Evolutionary conservation across 176 grass and related monocot species (phyloP).

Genomic region (Otatea glauca): DNA sequence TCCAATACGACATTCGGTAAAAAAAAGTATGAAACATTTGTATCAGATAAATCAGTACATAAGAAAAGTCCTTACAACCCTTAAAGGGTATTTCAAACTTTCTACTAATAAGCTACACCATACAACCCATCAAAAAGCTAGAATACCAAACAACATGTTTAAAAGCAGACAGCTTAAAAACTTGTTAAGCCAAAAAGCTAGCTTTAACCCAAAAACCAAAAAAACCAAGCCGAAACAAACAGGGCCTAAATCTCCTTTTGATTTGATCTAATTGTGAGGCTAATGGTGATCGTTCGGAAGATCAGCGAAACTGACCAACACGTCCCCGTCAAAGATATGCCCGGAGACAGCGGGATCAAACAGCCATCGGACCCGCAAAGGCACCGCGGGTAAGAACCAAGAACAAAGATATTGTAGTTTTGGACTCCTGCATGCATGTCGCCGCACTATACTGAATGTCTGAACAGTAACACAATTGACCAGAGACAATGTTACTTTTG

Average conservation of each 20-base stretch:
- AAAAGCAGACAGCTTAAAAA: too few relatives aligned
- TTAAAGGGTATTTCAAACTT: too few relatives aligned
- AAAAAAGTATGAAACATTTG: too few relatives aligned
- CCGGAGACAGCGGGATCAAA: conserved; percentile 45
- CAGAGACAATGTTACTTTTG: neutral
- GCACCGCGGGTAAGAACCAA: conserved; percentile 12
- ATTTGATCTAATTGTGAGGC: neutral
- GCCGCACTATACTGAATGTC: neutral
- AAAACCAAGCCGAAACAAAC: too few relatives aligned
- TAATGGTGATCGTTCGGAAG: neutral
- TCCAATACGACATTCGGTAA: too few relatives aligned
- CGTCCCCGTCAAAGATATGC: conserved; percentile 27
- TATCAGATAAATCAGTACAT: too few relatives aligned
- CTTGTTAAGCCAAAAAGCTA: too few relatives aligned
- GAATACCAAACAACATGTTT: too few relatives aligned
- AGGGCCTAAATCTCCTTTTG: neutral
- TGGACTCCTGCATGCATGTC: neutral
- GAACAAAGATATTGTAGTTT: conserved; percentile 32
- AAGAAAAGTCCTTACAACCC: too few relatives aligned
- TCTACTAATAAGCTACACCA: too few relatives aligned
- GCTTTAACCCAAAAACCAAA: too few relatives aligned
- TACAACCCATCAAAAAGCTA: too few relatives aligned
- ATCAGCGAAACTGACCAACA: neutral
- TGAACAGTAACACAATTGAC: neutral
- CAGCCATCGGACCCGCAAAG: conserved; percentile 4